Percentiles rank a stretch among this genome's conserved stretches.
phyloP scores from a whole-genome alignment of 1,139 yeast species.

The Debaryomyces nepalensis region DNA sequence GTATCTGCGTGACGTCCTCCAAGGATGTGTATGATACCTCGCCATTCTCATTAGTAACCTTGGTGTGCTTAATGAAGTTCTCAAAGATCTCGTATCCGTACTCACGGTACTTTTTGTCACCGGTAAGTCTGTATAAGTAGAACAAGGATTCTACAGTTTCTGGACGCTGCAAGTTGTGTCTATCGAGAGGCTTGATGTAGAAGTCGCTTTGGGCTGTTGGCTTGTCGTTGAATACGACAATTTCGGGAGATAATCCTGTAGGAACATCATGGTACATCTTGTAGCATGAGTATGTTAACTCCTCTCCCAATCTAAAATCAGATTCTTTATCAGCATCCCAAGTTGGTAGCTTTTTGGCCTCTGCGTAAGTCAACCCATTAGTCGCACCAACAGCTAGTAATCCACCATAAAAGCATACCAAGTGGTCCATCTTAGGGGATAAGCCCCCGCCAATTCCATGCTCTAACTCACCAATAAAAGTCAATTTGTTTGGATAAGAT shows the following conservation, averaged over 20 bases:
- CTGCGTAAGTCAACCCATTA: conserved; percentile 61
- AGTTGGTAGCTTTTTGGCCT: conserved; percentile 36
- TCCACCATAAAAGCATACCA: conserved; percentile 93
- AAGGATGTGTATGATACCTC: conserved; percentile 67
- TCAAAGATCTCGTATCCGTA: conserved; percentile 92
- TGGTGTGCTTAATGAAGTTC: conserved; percentile 65
- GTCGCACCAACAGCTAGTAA: conserved; percentile 87
- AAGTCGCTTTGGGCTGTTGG: conserved; percentile 53
- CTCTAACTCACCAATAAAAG: conserved; percentile 80
- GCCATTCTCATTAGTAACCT: conserved; percentile 54
- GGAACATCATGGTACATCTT: conserved; percentile 74
- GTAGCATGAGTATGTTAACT: conserved; percentile 80
- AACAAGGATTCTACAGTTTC: conserved; percentile 92
- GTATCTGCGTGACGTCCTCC: conserved; percentile 66
- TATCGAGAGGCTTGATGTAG: conserved; percentile 69
- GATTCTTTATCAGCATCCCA: conserved; percentile 44
- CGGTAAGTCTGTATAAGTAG: conserved; percentile 78
- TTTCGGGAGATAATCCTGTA: conserved; percentile 88
- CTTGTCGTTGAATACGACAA: conserved; percentile 71
- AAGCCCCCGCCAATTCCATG: conserved; percentile 62
- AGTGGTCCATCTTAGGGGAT: conserved; percentile 89
- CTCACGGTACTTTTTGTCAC: conserved; percentile 78
- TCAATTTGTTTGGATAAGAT: conserved; percentile 65
- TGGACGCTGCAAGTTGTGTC: conserved; percentile 88
- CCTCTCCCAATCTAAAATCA: conserved; percentile 74